phyloP scores from a whole-genome alignment of 148 eudicot species.

The Pharnaceum exiguum region DNA sequence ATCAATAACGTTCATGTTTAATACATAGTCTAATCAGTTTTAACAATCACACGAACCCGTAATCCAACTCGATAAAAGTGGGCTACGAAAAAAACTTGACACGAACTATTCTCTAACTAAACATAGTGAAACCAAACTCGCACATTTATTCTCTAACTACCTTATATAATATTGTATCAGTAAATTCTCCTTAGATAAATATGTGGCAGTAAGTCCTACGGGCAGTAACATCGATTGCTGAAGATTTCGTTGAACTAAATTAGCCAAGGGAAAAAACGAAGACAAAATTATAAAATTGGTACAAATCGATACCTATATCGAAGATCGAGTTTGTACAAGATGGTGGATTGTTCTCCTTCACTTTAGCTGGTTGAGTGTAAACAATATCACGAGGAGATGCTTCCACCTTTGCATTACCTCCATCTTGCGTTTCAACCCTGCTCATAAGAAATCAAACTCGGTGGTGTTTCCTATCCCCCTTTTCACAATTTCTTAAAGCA shows the following conservation, averaged over 20 bases:
- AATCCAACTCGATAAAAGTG: too few species aligned
- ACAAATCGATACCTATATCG: conserved; percentile 75
- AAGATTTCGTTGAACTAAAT: neutral
- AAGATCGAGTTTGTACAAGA: conserved; percentile 85
- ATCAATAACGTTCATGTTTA: too few species aligned
- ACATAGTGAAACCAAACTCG: too few species aligned
- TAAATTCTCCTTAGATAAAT: too few species aligned
- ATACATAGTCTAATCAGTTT: too few species aligned
- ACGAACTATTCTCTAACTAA: too few species aligned
- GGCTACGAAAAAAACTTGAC: too few species aligned
- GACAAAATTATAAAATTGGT: conserved; percentile 2
- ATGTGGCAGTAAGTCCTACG: neutral
- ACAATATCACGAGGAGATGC: conserved; percentile 93
- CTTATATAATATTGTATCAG: too few species aligned
- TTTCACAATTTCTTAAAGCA: too few species aligned
- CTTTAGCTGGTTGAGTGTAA: conserved; percentile 78
- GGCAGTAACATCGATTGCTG: neutral
- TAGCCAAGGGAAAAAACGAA: neutral
- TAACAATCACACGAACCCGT: too few species aligned
- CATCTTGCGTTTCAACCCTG: conserved; percentile 99
- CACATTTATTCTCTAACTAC: too few species aligned
- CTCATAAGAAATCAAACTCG: conserved; percentile 2
- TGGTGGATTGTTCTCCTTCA: conserved; percentile 55
- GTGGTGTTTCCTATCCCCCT: too few species aligned
- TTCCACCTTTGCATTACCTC: conserved; percentile 95